Conservation (phyloP, 768 basidiomycete genomes). For the Harrya chromipes region DNA sequence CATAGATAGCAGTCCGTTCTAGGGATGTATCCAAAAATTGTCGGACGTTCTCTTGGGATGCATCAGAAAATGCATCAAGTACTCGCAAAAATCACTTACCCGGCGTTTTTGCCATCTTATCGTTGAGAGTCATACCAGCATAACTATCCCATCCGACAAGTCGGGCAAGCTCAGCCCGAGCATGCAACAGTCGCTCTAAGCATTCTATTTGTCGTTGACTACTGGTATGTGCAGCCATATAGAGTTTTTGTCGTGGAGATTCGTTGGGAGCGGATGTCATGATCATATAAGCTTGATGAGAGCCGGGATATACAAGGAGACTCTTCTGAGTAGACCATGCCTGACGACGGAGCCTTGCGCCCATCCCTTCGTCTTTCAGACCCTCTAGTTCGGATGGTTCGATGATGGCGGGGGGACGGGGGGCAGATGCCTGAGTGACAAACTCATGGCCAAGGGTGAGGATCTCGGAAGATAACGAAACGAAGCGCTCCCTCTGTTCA, state of each 20-base stretch:
- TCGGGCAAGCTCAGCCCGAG: conserved; percentile 77
- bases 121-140: conserved; percentile 81
- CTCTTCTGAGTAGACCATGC: conserved; percentile 74
- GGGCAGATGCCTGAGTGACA: conserved; percentile 59
- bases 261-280: conserved; percentile 85
- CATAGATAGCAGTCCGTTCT: conserved; percentile 75
- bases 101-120: conserved; percentile 97
- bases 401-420: conserved; percentile 65
- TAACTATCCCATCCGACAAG: conserved; percentile 85
- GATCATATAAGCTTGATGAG: conserved; percentile 90
- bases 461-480: conserved; percentile 87
- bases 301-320: conserved; percentile 79
- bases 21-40: conserved; percentile 83
- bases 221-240: conserved; percentile 78
- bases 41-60: conserved; percentile 68
- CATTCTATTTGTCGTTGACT: conserved; percentile 69
- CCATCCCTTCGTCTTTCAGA: conserved; percentile 75
- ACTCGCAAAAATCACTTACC: conserved; percentile 42
- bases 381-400: conserved; percentile 68
- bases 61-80: conserved; percentile 3
- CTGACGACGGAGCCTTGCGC: conserved; percentile 67
- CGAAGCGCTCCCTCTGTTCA: conserved; percentile 73
- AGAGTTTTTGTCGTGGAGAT: conserved; percentile 76
- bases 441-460: conserved; percentile 86
- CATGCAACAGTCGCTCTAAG: conserved; percentile 71